A percentile compares a stretch with the other conserved stretches of the same genome.
Evolutionary conservation across 352 stramenopile species (phyloP).

Genomic region (Phytopythium sindhum): DNA sequence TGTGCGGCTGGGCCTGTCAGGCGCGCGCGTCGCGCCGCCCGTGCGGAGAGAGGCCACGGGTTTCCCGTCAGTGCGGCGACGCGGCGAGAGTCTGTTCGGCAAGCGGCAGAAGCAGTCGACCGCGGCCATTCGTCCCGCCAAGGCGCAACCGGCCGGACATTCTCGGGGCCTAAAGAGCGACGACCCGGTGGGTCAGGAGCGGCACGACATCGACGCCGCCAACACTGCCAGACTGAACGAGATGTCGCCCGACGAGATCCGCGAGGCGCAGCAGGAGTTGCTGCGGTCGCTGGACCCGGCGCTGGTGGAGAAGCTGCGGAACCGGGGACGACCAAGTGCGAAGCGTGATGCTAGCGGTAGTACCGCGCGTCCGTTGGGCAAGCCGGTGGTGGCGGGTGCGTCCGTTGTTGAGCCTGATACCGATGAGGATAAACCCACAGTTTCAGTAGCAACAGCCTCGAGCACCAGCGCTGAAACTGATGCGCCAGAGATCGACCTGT

Average conservation of each 20-base stretch:
- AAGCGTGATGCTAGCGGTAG: not conserved
- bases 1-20: slow-evolving; percentile 28
- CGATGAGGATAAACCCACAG: slow-evolving; percentile 12
- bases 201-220: slow-evolving; percentile 50
- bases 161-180: not conserved
- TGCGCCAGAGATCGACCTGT: slow-evolving; percentile 28
- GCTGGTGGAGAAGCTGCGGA: slow-evolving; percentile 66
- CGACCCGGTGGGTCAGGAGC: slow-evolving; percentile 27
- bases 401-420: slow-evolving; percentile 13
- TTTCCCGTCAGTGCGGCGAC: slow-evolving; percentile 55
- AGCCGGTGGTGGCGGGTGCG: slow-evolving; percentile 15
- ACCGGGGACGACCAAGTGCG: slow-evolving; percentile 12
- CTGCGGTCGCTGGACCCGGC: slow-evolving; percentile 52
- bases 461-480: not conserved
- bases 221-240: slow-evolving; percentile 49
- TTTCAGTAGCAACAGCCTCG: not conserved
- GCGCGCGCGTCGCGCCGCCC: slow-evolving; percentile 23
- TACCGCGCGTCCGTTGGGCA: slow-evolving; percentile 5
- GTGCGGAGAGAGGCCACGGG: slow-evolving; percentile 28
- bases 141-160: slow-evolving; percentile 4
- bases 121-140: not conserved
- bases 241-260: slow-evolving; percentile 71
- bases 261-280: slow-evolving; percentile 68
- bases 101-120: slow-evolving; percentile 27
- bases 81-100: slow-evolving; percentile 71